Conservation (phyloP, 2,329 filamentous ascomycete species). For the Colletotrichum shisoi region DNA sequence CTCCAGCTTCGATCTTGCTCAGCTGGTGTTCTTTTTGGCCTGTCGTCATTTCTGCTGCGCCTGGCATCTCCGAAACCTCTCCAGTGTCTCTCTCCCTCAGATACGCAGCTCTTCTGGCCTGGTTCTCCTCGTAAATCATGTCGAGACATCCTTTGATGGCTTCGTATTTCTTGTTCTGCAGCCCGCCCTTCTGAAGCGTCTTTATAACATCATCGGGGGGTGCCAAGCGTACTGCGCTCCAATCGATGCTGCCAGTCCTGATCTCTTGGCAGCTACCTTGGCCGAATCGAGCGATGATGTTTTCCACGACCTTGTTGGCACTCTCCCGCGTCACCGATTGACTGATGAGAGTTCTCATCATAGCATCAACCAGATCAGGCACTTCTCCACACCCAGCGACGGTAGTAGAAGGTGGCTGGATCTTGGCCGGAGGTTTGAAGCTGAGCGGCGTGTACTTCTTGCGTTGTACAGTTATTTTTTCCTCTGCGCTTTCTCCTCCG, state of each 20-base stretch:
- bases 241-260: conserved; percentile 76
- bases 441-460: conserved; percentile 7
- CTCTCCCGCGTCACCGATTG: conserved; percentile 59
- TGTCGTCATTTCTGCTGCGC: conserved; percentile 50
- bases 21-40: conserved; percentile 66
- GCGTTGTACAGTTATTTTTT: neutral
- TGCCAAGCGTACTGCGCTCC: conserved; percentile 72
- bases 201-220: conserved; percentile 68
- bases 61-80: conserved; percentile 54
- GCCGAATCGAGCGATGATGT: conserved; percentile 71
- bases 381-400: conserved; percentile 73
- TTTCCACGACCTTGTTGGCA: conserved; percentile 70
- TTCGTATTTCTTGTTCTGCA: conserved; percentile 74
- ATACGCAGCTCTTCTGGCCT: conserved; percentile 56
- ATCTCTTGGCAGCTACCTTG: conserved; percentile 65
- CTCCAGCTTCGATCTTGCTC: conserved; percentile 61
- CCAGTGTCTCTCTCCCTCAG: conserved; percentile 52
- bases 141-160: conserved; percentile 78
- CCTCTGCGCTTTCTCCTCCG: no score
- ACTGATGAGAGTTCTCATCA: conserved; percentile 62
- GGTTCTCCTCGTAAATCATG: conserved; percentile 74
- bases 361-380: conserved; percentile 62
- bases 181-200: conserved; percentile 74
- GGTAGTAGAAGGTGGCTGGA: conserved; percentile 74
- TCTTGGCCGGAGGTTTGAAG: conserved; percentile 68